phyloP scores from a whole-genome alignment of 2,329 filamentous ascomycete genomes.

The Aureobasidium sp. region DNA sequence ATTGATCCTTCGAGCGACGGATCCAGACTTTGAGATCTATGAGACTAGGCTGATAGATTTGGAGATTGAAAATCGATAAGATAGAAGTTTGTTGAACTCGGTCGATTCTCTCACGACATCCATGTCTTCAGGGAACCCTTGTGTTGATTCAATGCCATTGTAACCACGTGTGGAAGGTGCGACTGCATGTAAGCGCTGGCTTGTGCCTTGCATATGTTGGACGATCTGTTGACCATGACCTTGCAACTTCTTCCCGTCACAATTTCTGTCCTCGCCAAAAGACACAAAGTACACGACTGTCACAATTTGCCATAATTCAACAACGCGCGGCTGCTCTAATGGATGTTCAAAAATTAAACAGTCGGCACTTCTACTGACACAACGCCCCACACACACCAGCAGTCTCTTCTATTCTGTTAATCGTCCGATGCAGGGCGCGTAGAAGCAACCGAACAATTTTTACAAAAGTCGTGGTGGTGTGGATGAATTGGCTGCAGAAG shows the following conservation, averaged over 20 bases:
- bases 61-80: background rate
- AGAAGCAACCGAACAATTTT: background rate
- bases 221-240: background rate
- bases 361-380: background rate
- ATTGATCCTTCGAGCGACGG: background rate
- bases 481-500: background rate
- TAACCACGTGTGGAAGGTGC: constrained; percentile 7
- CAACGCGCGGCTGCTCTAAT: background rate
- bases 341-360: background rate
- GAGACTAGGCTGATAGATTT: background rate
- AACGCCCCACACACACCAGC: constrained; percentile 1
- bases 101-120: background rate
- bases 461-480: background rate
- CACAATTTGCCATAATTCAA: background rate
- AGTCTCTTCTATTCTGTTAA: background rate
- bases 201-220: background rate
- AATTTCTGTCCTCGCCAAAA: background rate
- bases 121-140: background rate
- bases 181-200: constrained; percentile 8
- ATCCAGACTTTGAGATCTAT: background rate
- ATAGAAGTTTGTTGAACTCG: background rate
- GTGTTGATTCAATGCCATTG: background rate
- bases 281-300: background rate
- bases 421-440: constrained; percentile 2
- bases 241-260: background rate